Conservation (phyloP, 352 stramenopile species). For the Peronospora farinosa region DNA sequence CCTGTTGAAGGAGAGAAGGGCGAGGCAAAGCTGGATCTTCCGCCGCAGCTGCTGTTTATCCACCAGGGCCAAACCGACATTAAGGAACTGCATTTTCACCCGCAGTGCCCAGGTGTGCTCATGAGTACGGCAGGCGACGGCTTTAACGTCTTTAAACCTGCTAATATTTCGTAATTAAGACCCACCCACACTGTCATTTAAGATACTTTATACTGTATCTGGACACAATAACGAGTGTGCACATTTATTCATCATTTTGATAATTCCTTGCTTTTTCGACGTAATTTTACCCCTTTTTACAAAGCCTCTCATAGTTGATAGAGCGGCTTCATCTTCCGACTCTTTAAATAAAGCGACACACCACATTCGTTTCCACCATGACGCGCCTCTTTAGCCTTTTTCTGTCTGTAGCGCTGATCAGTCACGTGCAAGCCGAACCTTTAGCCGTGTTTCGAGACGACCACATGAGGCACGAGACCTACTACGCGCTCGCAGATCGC, state of each 20-base stretch:
- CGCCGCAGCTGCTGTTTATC: slow-evolving; percentile 98
- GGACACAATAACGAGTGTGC: too few relatives aligned
- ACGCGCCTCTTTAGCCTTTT: slow-evolving; percentile 6
- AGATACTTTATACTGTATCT: background rate
- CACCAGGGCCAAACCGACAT: slow-evolving; percentile 98
- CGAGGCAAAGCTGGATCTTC: slow-evolving; percentile 86
- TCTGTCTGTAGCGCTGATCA: background rate
- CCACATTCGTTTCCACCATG: slow-evolving; percentile 3
- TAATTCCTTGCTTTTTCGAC: background rate
- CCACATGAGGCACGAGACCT: slow-evolving; percentile 23
- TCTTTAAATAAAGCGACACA: too few relatives aligned
- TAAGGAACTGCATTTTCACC: slow-evolving; percentile 99
- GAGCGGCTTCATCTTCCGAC: too few relatives aligned
- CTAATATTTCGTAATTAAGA: slow-evolving; percentile 85
- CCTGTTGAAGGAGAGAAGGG: slow-evolving; percentile 37
- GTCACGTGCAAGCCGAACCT: slow-evolving; percentile 5
- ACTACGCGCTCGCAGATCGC: slow-evolving; percentile 32
- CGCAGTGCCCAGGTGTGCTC: slow-evolving; percentile 95
- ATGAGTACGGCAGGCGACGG: slow-evolving; percentile 94
- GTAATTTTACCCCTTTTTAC: too few relatives aligned
- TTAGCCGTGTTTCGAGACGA: slow-evolving; percentile 18
- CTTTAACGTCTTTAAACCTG: slow-evolving; percentile 98
- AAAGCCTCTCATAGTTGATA: too few relatives aligned
- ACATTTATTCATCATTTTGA: background rate
- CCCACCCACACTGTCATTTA: slow-evolving; percentile 3